Percentiles rank a stretch among this genome's conserved stretches.
Conservation (phyloP, 306 rosid genomes). For the Cucumis melo region DNA sequence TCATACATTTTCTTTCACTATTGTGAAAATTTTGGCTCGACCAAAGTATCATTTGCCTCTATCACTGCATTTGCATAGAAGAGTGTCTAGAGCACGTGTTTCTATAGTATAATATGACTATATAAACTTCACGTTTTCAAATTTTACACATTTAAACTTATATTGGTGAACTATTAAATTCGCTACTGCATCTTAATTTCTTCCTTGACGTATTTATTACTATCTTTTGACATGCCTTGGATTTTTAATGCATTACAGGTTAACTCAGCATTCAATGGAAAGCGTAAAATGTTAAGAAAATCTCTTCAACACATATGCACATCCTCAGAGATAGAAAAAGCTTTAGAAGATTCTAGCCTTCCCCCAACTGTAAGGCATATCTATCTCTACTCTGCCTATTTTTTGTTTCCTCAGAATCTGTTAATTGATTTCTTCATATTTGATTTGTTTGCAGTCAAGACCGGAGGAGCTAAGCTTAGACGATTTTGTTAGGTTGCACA, state of each 20-base stretch:
- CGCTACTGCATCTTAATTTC: neutral
- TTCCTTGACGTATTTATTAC: neutral
- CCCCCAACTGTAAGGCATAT: conserved; percentile 44
- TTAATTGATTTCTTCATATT: neutral
- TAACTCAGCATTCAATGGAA: conserved; percentile 81
- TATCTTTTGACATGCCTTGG: neutral
- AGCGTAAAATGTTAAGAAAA: conserved; percentile 79
- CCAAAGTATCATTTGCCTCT: neutral
- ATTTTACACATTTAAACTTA: neutral
- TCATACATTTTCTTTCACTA: neutral
- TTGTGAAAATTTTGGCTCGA: neutral
- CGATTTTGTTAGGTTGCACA: conserved; percentile 64
- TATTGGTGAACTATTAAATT: neutral
- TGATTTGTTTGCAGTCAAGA: conserved; percentile 39
- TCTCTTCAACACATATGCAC: conserved; percentile 74
- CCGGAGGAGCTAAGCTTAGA: conserved; percentile 70
- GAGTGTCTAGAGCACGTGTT: neutral
- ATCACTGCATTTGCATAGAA: neutral
- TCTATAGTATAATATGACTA: neutral
- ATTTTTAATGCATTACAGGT: conserved; percentile 28
- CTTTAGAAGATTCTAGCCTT: conserved; percentile 46
- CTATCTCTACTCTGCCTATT: neutral
- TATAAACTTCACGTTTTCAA: neutral
- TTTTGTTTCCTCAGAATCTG: neutral
- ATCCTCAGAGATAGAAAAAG: conserved; percentile 54